A percentile compares a stretch with the other conserved stretches of the same genome.
These are phyloP conservation scores for Hymenoscyphus albidus DNA, from an alignment of 2,329 filamentous ascomycete genomes.

Conservation along the genomic window DNA sequence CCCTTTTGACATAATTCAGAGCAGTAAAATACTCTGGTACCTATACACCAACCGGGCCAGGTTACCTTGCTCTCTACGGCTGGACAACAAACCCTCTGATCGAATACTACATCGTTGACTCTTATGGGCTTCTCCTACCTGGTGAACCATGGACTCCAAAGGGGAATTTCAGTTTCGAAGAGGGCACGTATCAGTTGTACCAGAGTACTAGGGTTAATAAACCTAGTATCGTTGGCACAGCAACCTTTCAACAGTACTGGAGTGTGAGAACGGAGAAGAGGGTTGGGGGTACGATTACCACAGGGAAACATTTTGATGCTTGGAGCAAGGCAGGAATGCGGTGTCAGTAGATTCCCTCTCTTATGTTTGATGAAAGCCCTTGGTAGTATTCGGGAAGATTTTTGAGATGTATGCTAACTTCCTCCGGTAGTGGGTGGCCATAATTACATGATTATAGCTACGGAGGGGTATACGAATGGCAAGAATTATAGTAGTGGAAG, in stretches of 20 bases:
- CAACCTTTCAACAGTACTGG: constrained; percentile 51
- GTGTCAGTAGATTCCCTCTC: background rate
- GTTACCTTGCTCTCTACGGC: constrained; percentile 52
- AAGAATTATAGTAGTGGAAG: constrained; percentile 3
- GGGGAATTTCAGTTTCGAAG: constrained; percentile 48
- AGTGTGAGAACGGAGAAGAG: constrained; percentile 48
- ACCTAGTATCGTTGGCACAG: constrained; percentile 45
- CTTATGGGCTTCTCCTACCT: constrained; percentile 47
- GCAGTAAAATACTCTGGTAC: constrained; percentile 25
- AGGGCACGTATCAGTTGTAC: constrained; percentile 47
- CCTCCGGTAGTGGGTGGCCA: constrained; percentile 37
- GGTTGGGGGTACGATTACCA: constrained; percentile 46
- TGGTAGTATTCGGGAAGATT: background rate
- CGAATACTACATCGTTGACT: constrained; percentile 50
- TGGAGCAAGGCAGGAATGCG: constrained; percentile 46
- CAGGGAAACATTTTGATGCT: constrained; percentile 48
- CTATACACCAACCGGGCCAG: constrained; percentile 34
- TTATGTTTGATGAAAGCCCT: background rate
- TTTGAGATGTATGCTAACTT: background rate
- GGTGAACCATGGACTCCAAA: constrained; percentile 44
- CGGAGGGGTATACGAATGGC: constrained; percentile 7
- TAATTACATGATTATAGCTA: constrained; percentile 7
- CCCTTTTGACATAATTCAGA: background rate
- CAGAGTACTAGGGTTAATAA: constrained; percentile 36
- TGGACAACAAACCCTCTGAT: constrained; percentile 39